phyloP scores from a whole-genome alignment of 352 stramenopile species.

The Lagenidium sp. region DNA sequence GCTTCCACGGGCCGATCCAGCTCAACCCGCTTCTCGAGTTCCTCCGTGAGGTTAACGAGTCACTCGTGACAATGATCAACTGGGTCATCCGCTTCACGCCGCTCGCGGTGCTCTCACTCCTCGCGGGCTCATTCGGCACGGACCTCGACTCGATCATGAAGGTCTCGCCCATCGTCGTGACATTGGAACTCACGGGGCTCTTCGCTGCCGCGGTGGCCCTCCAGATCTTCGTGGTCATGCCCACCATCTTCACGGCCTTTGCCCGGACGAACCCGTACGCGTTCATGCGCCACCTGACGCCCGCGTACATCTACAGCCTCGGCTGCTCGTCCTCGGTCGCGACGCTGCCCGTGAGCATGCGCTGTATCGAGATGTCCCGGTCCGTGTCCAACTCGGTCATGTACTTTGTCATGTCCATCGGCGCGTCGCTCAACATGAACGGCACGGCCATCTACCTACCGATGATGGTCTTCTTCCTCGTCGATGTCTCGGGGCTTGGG shows the following conservation, averaged over 20 bases:
- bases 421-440: constrained; percentile 61
- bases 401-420: constrained; percentile 67
- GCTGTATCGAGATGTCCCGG: constrained; percentile 51
- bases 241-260: constrained; percentile 40
- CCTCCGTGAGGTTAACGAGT: constrained; percentile 69
- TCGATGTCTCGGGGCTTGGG: constrained; percentile 35
- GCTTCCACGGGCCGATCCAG: constrained; percentile 57
- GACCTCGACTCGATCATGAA: constrained; percentile 25
- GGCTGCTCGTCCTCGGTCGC: constrained; percentile 71
- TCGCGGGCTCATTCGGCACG: constrained; percentile 49
- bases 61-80: constrained; percentile 64
- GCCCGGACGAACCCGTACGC: constrained; percentile 59
- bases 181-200: constrained; percentile 32
- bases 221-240: constrained; percentile 60
- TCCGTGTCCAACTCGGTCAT: constrained; percentile 46
- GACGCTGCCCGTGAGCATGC: constrained; percentile 47
- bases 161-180: constrained; percentile 31
- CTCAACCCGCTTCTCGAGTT: constrained; percentile 77
- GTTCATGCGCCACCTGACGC: constrained; percentile 61
- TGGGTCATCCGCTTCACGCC: constrained; percentile 71
- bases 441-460: constrained; percentile 70
- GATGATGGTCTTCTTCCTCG: constrained; percentile 66
- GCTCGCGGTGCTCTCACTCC: constrained; percentile 56
- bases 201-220: constrained; percentile 32
- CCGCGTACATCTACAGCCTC: constrained; percentile 62